A percentile compares a stretch with the other conserved stretches of the same genome.
Evolutionary conservation across 2,329 filamentous ascomycete genomes (phyloP).

Genomic region (Trichophyton mentagrophytes): DNA sequence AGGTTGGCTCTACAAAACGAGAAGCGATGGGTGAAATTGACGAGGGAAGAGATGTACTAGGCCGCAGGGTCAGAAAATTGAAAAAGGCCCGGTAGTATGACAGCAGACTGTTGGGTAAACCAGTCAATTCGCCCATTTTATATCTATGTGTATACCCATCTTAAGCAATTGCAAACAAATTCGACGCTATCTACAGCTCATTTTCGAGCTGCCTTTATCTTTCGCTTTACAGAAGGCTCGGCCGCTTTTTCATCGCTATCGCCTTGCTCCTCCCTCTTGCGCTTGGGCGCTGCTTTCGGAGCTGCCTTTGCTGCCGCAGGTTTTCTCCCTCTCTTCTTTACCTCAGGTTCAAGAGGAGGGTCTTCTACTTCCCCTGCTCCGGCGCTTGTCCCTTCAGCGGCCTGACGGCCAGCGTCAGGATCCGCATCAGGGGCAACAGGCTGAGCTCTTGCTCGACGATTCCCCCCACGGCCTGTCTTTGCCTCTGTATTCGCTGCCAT

Average conservation of each 20-base stretch:
- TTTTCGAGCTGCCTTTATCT: not conserved
- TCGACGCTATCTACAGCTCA: not conserved
- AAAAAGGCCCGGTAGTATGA: constrained; percentile 28
- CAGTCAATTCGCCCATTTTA: not conserved
- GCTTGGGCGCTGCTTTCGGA: too few species aligned
- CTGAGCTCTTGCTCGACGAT: not conserved
- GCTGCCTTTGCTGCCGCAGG: not conserved
- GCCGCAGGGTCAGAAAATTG: constrained; percentile 51
- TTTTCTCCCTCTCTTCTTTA: not conserved
- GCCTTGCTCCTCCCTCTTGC: not conserved
- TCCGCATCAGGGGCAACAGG: not conserved
- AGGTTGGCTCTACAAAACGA: constrained; percentile 89
- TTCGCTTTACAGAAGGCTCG: not conserved
- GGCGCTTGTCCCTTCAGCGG: not conserved
- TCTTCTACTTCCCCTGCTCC: not conserved
- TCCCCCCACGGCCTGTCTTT: not conserved
- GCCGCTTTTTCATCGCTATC: not conserved
- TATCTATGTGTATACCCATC: not conserved
- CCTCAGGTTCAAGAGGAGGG: not conserved
- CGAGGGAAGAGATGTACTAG: constrained; percentile 78
- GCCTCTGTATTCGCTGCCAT: not conserved
- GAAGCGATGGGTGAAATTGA: constrained; percentile 85
- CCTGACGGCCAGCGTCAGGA: constrained; percentile 1
- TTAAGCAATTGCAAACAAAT: not conserved
- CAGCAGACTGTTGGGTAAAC: not conserved